Evolutionary conservation across 768 basidiomycete genomes (phyloP).

Genomic region (Hericium erinaceus): DNA sequence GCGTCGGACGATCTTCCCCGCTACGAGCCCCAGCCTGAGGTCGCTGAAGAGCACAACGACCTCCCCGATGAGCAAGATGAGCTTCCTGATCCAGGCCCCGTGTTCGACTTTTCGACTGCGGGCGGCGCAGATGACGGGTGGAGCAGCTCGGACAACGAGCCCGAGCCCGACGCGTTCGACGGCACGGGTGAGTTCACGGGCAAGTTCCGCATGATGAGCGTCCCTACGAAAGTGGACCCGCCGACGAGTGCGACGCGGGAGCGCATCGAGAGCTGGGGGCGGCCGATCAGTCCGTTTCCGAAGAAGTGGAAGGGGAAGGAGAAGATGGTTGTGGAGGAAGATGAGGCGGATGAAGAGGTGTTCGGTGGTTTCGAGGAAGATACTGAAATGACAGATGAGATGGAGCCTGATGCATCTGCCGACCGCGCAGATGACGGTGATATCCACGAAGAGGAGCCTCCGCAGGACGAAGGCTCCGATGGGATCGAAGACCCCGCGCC

Average conservation of each 20-base stretch:
- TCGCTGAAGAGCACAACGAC: too few species aligned
- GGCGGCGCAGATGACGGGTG: background rate
- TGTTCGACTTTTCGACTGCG: conserved; percentile 15
- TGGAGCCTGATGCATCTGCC: conserved; percentile 10
- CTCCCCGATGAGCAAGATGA: conserved; percentile 2
- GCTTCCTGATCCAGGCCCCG: conserved; percentile 6
- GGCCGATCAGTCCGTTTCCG: conserved; percentile 64
- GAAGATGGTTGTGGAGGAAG: conserved; percentile 16
- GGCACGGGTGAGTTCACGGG: conserved; percentile 63
- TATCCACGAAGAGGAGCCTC: background rate
- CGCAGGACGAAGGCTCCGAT: background rate
- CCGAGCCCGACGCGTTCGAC: conserved; percentile 20
- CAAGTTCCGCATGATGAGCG: conserved; percentile 41
- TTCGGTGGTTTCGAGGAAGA: too few species aligned
- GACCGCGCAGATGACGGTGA: conserved; percentile 17
- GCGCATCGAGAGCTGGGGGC: conserved; percentile 53
- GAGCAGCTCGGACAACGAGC: conserved; percentile 14
- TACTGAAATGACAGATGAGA: background rate
- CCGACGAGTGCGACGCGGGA: conserved; percentile 45
- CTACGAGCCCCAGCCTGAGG: too few species aligned
- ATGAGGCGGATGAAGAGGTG: conserved; percentile 17
- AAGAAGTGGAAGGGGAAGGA: conserved; percentile 11
- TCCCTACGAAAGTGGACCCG: conserved; percentile 59
- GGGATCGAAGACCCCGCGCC: too few species aligned
- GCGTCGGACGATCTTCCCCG: conserved; percentile 8